A percentile compares a stretch with the other conserved stretches of the same genome.
Evolutionary conservation across 2,329 filamentous ascomycete genomes (phyloP).

Genomic region (Cladosporium austrohemisphaericum): DNA sequence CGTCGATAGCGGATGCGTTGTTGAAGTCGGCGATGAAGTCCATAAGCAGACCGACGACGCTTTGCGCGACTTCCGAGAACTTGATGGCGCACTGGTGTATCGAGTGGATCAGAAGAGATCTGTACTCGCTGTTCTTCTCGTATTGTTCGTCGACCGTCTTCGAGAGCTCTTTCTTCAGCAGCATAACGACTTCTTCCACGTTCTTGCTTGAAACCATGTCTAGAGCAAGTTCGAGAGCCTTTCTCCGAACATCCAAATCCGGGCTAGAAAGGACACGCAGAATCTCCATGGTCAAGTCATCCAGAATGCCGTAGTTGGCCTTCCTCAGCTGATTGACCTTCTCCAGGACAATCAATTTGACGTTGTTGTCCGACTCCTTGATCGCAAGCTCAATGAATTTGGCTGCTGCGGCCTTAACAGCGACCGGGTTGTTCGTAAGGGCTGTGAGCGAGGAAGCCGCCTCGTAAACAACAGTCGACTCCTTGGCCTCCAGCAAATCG

Average conservation of each 20-base stretch:
- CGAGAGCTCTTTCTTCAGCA: conserved; percentile 94
- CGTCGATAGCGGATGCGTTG: conserved; percentile 92
- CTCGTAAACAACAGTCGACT: conserved; percentile 95
- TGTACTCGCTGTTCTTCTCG: conserved; percentile 95
- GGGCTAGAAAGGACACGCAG: conserved; percentile 90
- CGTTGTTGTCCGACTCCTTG: conserved; percentile 97
- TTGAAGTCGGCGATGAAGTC: conserved; percentile 99
- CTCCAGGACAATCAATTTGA: conserved; percentile 96
- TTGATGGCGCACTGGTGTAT: conserved; percentile 99
- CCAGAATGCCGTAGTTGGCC: conserved; percentile 85
- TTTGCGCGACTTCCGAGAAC: conserved; percentile 95
- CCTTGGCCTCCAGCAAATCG: conserved; percentile 86
- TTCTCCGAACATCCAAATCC: conserved; percentile 91
- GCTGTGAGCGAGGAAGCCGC: conserved; percentile 92
- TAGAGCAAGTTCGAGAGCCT: conserved; percentile 82
- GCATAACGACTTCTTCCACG: conserved; percentile 91
- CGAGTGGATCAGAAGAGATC: conserved; percentile 89
- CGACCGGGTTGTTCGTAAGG: conserved; percentile 92
- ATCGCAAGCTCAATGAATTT: conserved; percentile 98
- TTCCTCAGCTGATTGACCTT: conserved; percentile 82
- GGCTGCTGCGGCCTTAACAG: conserved; percentile 89
- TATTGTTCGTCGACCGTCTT: conserved; percentile 99
- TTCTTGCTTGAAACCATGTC: conserved; percentile 99
- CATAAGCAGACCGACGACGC: conserved; percentile 95
- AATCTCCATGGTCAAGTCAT: conserved; percentile 96